Conservation (phyloP, 208 protist genomes). For the Trypanosoma avium region DNA sequence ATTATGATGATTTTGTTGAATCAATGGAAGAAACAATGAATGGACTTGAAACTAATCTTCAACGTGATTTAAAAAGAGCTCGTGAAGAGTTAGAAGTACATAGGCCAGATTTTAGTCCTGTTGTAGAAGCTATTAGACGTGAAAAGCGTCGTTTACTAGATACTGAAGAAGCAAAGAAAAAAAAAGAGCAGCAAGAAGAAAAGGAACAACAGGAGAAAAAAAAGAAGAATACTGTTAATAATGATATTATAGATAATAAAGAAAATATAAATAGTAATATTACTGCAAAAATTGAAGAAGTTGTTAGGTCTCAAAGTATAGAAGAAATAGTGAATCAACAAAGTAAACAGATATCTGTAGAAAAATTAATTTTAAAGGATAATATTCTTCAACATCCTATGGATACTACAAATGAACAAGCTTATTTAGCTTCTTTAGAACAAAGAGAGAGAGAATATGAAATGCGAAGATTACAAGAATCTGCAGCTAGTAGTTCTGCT, state of each 20-base stretch:
- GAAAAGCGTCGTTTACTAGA: slow-evolving; percentile 46
- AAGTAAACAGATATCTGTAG: not conserved
- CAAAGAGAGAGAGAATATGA: slow-evolving; percentile 33
- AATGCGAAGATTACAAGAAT: slow-evolving; percentile 38
- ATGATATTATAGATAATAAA: not conserved
- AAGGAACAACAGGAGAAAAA: not conserved
- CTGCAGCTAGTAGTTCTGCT: not conserved
- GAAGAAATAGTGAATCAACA: not conserved
- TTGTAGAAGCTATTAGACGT: slow-evolving; percentile 46
- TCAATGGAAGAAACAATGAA: slow-evolving; percentile 58
- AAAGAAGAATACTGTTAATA: not conserved
- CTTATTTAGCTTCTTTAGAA: slow-evolving; percentile 25
- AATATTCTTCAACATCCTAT: slow-evolving; percentile 49
- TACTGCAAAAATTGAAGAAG: no score
- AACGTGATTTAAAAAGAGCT: slow-evolving; percentile 42
- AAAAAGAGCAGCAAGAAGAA: not conserved
- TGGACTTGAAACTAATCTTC: slow-evolving; percentile 32
- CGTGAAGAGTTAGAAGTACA: slow-evolving; percentile 38
- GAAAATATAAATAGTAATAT: not conserved
- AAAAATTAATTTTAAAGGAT: not conserved
- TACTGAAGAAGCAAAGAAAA: not conserved
- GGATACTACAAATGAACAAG: slow-evolving; percentile 70
- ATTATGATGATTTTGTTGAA: slow-evolving; percentile 78
- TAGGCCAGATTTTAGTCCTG: slow-evolving; percentile 56
- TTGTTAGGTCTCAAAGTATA: no score